A percentile compares a stretch with the other conserved stretches of the same genome.
phyloP scores from a whole-genome alignment of 768 basidiomycete genomes.

The Tulasnella calospora region DNA sequence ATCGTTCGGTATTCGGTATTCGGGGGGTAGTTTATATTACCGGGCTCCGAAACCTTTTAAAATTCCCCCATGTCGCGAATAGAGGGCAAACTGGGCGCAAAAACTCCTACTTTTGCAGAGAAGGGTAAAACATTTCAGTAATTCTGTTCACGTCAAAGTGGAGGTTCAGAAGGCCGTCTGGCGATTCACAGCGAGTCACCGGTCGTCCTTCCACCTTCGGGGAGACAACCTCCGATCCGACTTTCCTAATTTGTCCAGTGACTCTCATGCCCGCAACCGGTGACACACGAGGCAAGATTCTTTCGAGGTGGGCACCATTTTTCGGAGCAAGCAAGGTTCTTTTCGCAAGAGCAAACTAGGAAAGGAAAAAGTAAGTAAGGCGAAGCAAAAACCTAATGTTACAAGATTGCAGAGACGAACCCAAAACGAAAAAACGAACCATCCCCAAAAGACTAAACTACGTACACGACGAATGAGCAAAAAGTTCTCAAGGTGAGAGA shows the following conservation, averaged over 20 bases:
- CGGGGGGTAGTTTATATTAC: not conserved
- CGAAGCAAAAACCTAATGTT: conserved; percentile 3
- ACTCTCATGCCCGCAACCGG: not conserved
- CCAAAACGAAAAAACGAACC: not conserved
- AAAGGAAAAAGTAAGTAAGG: not conserved
- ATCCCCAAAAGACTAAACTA: not conserved
- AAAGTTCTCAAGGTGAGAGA: not conserved
- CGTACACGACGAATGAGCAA: not conserved
- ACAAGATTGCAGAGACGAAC: not conserved
- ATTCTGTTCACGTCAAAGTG: not conserved
- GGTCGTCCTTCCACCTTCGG: not conserved
- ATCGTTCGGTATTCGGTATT: not conserved
- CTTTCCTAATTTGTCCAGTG: not conserved
- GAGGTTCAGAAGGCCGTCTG: not conserved
- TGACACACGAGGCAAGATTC: not conserved
- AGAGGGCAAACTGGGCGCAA: not conserved
- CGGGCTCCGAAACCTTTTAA: not conserved
- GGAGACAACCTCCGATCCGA: not conserved
- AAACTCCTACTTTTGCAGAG: not conserved
- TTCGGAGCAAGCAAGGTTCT: conserved; percentile 3
- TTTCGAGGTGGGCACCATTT: not conserved
- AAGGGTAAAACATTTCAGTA: not conserved
- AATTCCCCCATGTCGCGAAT: not conserved
- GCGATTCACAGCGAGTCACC: not conserved
- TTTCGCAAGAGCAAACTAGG: conserved; percentile 3